Base-by-base conservation (phyloP, 805 yeast species). In the Sugiyamaella mastotermitis region DNA sequence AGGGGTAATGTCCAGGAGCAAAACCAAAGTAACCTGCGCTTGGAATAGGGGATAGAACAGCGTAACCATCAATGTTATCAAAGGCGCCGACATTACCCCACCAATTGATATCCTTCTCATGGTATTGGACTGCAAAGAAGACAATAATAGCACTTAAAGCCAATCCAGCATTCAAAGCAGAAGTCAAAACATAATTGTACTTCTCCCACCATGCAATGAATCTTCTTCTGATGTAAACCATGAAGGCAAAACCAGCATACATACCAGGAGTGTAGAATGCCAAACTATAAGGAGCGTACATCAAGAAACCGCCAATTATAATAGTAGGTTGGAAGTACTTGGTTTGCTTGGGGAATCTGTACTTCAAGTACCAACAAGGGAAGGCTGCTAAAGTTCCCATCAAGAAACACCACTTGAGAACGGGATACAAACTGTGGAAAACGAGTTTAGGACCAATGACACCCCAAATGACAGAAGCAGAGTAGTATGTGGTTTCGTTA, bases 371-470 rank as follows among this genome's bases (percentile, higher is more conserved):
- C 46, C 22, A 9, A 19, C 31, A 14, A n/a, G 41, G 41, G 16
- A 26, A 13, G 18, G 41, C 31, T 8, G 53, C 54, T 14, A 48
- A 30, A 4, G 56, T 57, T 10, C 86, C 85, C 38, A 76, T 62
- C 21, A 80, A 61, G 65, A 80, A 79, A 45, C 82, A 74, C 72
- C 76, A 79, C 53, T 74, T 72, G 42, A 80, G 60, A 10, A 70
- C 61, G 1, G 85, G 84, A 51, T 80, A 80, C 14, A 78, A 53
- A 0, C 74, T 72, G 36, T 69, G 64, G 35, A 62, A 54, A 11
- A 60, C 50, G 18, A 62, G 52, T 54, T 72, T 73, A 5, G 86
- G 84, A 2, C 83, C 83, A 52, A 78, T 67, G 3, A 65, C 52
- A 44, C 80, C 80, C 78, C 80, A 75, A 38, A 69, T 52, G 21